phyloP scores from a whole-genome alignment of 2,329 filamentous ascomycete genomes.

The Salinomyces thailandicus region DNA sequence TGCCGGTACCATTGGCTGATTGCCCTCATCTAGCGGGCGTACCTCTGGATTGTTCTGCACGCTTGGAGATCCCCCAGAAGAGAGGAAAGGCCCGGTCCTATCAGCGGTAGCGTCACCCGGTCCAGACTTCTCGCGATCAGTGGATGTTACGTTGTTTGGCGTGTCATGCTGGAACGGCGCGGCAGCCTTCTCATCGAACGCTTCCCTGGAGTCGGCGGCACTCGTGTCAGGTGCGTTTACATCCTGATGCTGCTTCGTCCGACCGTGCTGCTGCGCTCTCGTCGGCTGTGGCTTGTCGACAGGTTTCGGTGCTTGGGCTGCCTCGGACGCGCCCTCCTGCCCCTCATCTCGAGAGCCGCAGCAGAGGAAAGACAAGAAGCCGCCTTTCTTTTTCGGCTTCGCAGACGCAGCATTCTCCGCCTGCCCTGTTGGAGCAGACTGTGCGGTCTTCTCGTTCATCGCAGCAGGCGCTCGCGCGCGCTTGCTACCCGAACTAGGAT shows the following conservation, averaged over 20 bases:
- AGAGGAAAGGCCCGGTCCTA: constrained; percentile 9
- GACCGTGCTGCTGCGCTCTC: constrained; percentile 31
- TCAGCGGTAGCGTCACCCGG: constrained; percentile 11
- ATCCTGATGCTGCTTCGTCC: constrained; percentile 39
- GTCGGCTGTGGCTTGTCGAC: constrained; percentile 28
- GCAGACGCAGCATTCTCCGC: constrained; percentile 20
- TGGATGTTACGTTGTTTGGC: constrained; percentile 5
- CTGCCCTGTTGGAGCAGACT: constrained; percentile 23
- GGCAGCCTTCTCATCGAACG: constrained; percentile 34
- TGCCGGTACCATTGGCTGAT: constrained; percentile 7
- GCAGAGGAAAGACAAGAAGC: constrained; percentile 48
- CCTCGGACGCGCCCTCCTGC: constrained; percentile 45
- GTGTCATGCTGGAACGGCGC: constrained; percentile 7
- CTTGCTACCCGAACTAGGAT: constrained; percentile 37
- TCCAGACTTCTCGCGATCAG: constrained; percentile 12
- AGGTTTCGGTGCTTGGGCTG: constrained; percentile 37
- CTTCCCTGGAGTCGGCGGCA: constrained; percentile 35
- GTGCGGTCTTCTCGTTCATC: constrained; percentile 31
- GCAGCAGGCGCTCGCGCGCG: constrained; percentile 27
- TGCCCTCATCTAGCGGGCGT: constrained; percentile 3
- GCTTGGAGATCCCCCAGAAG: constrained; percentile 6
- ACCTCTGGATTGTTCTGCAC: constrained; percentile 8
- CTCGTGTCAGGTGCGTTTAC: constrained; percentile 33
- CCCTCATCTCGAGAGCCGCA: constrained; percentile 54
- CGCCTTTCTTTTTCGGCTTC: constrained; percentile 34